Evolutionary conservation across 1,139 yeast genomes (phyloP).

Genomic region (Yarrowia galli): DNA sequence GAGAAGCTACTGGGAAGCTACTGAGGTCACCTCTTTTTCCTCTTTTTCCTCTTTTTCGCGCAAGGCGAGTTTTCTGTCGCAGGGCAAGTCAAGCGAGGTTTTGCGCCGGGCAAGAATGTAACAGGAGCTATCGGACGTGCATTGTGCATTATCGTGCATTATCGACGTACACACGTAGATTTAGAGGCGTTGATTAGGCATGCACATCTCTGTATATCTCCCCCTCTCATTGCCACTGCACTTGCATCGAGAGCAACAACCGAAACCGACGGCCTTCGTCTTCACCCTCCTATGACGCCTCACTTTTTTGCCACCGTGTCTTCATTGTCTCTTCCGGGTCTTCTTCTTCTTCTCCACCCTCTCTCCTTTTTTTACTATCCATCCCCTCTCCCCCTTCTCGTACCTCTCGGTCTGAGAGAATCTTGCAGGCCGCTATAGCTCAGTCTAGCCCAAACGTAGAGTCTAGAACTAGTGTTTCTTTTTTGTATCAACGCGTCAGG

Average conservation of each 20-base stretch:
- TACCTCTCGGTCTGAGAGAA: constrained; percentile 32
- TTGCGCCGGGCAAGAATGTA: neutral
- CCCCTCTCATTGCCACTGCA: no score
- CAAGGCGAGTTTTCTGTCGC: constrained; percentile 9
- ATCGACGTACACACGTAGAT: neutral
- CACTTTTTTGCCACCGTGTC: no score
- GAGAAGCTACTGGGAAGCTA: no score
- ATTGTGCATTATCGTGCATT: constrained; percentile 19
- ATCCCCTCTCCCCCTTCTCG: neutral
- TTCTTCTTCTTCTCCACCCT: no score
- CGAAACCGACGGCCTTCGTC: no score
- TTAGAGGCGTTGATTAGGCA: no score
- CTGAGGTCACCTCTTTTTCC: no score
- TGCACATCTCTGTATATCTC: no score
- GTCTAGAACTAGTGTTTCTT: constrained; percentile 21
- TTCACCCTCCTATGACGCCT: neutral
- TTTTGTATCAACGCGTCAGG: no score
- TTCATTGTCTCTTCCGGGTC: no score
- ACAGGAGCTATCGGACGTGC: neutral
- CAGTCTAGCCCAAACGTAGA: constrained; percentile 15
- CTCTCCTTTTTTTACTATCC: no score
- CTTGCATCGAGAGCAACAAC: no score
- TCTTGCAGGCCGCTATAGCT: constrained; percentile 23
- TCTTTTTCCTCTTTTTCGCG: neutral
- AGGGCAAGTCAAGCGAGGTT: constrained; percentile 32